Conservation (phyloP, 2,329 filamentous ascomycete species). For the Alternaria arbusti region DNA sequence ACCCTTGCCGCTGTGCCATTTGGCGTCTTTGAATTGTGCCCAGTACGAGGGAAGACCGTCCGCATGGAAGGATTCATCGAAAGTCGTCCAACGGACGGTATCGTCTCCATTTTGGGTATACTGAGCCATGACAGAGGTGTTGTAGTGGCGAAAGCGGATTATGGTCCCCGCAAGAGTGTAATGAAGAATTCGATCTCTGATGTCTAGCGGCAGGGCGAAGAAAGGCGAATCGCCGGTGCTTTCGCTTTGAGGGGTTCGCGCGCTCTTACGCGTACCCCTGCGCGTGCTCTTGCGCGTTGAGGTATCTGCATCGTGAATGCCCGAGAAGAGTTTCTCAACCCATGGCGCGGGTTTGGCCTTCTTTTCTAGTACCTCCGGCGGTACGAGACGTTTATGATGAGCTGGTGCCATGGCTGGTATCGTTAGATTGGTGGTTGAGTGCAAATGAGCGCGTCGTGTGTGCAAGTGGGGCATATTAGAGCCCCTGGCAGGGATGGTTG, state of each 20-base stretch:
- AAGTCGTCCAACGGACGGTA: background rate
- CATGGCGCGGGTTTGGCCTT: background rate
- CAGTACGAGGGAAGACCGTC: background rate
- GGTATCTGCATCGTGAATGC: background rate
- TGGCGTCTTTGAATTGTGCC: background rate
- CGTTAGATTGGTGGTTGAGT: background rate
- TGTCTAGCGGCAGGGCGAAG: background rate
- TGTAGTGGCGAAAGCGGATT: background rate
- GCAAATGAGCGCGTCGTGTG: background rate
- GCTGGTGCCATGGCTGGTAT: background rate
- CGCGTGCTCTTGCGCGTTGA: background rate
- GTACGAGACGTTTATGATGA: background rate
- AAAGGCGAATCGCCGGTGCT: background rate
- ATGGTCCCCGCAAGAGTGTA: background rate
- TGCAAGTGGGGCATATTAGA: background rate
- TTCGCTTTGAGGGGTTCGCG: background rate
- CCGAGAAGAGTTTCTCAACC: background rate
- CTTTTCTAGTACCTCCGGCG: background rate
- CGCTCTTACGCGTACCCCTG: background rate
- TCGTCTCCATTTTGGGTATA: background rate
- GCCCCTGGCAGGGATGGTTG: background rate
- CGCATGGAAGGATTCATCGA: background rate
- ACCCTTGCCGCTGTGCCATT: background rate
- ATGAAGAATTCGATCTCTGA: background rate
- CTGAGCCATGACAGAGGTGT: slow-evolving; percentile 3